Conservation (phyloP, 31 red algal species). For the Bonnemaisonia californica region DNA sequence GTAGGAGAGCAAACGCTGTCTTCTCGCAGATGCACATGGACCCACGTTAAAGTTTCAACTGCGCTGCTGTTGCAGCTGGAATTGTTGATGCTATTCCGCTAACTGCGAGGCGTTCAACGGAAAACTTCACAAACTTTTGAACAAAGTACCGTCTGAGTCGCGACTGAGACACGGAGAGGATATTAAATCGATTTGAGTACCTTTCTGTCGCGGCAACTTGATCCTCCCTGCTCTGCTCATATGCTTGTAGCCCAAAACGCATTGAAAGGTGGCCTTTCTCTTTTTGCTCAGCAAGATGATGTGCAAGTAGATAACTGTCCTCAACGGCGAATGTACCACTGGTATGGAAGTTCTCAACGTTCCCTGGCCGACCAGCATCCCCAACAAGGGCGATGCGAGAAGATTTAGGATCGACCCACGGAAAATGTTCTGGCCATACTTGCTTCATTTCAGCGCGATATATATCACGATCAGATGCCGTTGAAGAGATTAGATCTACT, state of each 20-base stretch:
- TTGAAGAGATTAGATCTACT: conserved; percentile 36
- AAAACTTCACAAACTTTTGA: neutral
- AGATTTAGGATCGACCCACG: conserved; percentile 58
- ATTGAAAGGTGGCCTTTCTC: conserved; percentile 35
- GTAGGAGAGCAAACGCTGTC: too few relatives aligned
- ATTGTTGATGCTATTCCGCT: neutral
- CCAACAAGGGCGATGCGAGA: conserved; percentile 60
- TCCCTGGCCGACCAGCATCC: conserved; percentile 47
- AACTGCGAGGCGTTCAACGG: neutral
- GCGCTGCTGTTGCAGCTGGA: neutral
- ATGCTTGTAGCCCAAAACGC: conserved; percentile 26
- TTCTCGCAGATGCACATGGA: too few relatives aligned
- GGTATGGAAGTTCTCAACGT: conserved; percentile 49
- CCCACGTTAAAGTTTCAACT: too few relatives aligned
- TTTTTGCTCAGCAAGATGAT: conserved; percentile 63
- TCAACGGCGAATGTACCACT: conserved; percentile 56
- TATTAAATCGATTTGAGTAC: conserved; percentile 43
- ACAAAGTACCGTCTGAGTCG: conserved; percentile 31
- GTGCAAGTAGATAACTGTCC: conserved; percentile 51
- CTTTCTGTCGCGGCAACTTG: conserved; percentile 31
- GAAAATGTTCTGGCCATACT: conserved; percentile 62
- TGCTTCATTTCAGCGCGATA: conserved; percentile 60
- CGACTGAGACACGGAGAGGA: conserved; percentile 42
- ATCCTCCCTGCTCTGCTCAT: conserved; percentile 35
- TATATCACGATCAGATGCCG: conserved; percentile 44